Percentiles rank a stretch among this genome's conserved stretches.
phyloP scores from a whole-genome alignment of 257 asterid genomes.

The Rehmannia glutinosa region DNA sequence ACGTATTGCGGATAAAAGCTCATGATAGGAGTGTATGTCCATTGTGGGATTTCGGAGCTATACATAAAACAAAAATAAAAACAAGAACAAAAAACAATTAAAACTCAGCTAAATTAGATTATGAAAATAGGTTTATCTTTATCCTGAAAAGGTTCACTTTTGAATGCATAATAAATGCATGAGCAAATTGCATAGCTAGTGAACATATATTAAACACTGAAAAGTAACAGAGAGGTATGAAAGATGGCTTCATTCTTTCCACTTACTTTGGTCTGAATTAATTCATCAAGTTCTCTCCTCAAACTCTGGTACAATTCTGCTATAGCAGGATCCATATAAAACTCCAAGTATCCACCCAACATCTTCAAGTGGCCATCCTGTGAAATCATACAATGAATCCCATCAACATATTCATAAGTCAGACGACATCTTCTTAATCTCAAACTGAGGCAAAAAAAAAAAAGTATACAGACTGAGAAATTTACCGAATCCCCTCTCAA shows the following conservation, averaged over 20 bases:
- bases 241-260: slow-evolving; percentile 6
- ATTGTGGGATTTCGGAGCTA: slow-evolving; percentile 81
- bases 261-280: slow-evolving; percentile 77
- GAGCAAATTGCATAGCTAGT: no score
- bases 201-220: neutral
- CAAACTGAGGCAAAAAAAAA: neutral
- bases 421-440: neutral
- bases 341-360: slow-evolving; percentile 91
- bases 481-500: slow-evolving; percentile 56
- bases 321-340: slow-evolving; percentile 63
- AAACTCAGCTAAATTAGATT: no score
- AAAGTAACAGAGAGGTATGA: neutral
- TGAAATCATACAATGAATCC: slow-evolving; percentile 20
- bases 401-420: slow-evolving; percentile 11
- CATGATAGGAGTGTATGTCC: slow-evolving; percentile 63
- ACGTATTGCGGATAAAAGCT: slow-evolving; percentile 73
- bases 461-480: slow-evolving; percentile 11
- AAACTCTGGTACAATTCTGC: slow-evolving; percentile 67
- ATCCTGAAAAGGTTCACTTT: no score
- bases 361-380: slow-evolving; percentile 90
- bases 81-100: neutral
- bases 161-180: no score
- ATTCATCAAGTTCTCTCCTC: slow-evolving; percentile 72
- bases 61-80: slow-evolving; percentile 4
- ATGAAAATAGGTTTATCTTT: no score